phyloP scores from a whole-genome alignment of 805 yeast species.

The Nakazawaea wyomingensis region DNA sequence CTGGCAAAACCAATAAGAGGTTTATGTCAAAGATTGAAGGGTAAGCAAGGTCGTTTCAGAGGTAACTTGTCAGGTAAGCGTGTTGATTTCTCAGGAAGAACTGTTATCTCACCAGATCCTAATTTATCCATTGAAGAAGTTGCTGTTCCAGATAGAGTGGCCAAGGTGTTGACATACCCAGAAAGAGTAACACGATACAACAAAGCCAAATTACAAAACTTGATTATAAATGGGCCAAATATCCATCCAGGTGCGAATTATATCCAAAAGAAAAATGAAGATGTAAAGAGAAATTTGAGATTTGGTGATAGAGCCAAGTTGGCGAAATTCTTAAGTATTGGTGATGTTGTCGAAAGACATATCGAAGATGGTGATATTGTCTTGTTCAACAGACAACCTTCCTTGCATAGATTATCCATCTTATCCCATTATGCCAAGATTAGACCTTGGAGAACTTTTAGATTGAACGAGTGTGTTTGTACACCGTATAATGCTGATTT shows the following conservation, averaged over 20 bases:
- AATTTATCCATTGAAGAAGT: constrained; percentile 92
- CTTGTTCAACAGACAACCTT: constrained; percentile 95
- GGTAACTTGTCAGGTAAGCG: constrained; percentile 98
- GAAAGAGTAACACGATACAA: constrained; percentile 91
- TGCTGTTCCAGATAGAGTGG: constrained; percentile 96
- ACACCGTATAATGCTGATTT: constrained; percentile 99
- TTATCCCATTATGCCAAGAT: constrained; percentile 93
- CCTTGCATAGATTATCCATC: constrained; percentile 90
- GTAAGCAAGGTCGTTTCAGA: constrained; percentile 98
- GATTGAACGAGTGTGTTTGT: constrained; percentile 97
- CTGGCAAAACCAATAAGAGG: constrained; percentile 85
- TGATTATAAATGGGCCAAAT: constrained; percentile 81
- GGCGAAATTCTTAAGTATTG: constrained; percentile 72
- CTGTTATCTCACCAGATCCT: constrained; percentile 98
- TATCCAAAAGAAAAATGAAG: constrained; percentile 74
- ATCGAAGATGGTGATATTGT: constrained; percentile 96
- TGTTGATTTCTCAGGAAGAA: constrained; percentile 97
- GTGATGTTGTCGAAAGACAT: constrained; percentile 95
- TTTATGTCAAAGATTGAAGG: constrained; percentile 93
- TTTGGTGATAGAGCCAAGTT: constrained; percentile 80
- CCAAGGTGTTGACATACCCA: constrained; percentile 92
- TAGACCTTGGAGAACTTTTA: constrained; percentile 96
- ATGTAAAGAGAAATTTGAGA: constrained; percentile 79
- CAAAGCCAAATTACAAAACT: constrained; percentile 63
- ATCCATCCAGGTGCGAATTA: constrained; percentile 97